Evolutionary conservation across 139 green algal genomes (phyloP).

Genomic region (Volvox africanus): DNA sequence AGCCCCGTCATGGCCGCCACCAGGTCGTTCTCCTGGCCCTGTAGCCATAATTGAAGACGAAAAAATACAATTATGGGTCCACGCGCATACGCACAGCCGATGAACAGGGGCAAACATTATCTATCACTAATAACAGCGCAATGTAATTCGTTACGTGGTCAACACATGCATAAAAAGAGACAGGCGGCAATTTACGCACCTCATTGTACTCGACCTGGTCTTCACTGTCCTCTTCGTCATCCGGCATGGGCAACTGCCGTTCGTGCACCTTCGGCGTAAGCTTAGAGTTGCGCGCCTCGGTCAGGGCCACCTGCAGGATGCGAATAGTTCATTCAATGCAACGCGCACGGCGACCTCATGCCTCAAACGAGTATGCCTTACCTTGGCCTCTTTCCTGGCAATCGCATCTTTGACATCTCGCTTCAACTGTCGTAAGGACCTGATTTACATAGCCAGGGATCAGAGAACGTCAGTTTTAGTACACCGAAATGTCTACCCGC

Average conservation of each 20-base stretch:
- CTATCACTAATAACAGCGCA: too few relatives aligned
- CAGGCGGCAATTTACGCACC: background rate
- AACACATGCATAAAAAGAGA: too few relatives aligned
- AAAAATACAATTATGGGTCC: too few relatives aligned
- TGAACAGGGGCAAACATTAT: too few relatives aligned
- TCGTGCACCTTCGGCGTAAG: slow-evolving; percentile 46
- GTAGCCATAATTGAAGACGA: background rate
- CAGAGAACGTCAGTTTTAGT: too few relatives aligned
- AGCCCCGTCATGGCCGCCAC: slow-evolving; percentile 20
- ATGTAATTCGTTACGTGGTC: too few relatives aligned
- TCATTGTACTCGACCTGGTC: slow-evolving; percentile 38
- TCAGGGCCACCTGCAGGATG: background rate
- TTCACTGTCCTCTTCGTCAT: slow-evolving; percentile 22
- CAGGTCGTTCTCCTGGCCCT: slow-evolving; percentile 39
- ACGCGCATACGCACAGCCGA: too few relatives aligned
- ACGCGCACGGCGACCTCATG: background rate
- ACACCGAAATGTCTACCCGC: too few relatives aligned
- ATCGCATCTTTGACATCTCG: slow-evolving; percentile 8
- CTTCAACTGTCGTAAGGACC: slow-evolving; percentile 35
- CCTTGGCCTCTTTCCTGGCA: slow-evolving; percentile 36
- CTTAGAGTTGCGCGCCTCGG: slow-evolving; percentile 8
- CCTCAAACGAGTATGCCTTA: background rate
- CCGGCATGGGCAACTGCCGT: slow-evolving; percentile 6
- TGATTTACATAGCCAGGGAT: too few relatives aligned
- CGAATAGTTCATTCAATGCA: background rate